Percentiles rank a stretch among this genome's conserved stretches.
These are phyloP conservation scores for Claviceps capensis DNA, from an alignment of 2,329 filamentous ascomycete species.

Conservation along the genomic window DNA sequence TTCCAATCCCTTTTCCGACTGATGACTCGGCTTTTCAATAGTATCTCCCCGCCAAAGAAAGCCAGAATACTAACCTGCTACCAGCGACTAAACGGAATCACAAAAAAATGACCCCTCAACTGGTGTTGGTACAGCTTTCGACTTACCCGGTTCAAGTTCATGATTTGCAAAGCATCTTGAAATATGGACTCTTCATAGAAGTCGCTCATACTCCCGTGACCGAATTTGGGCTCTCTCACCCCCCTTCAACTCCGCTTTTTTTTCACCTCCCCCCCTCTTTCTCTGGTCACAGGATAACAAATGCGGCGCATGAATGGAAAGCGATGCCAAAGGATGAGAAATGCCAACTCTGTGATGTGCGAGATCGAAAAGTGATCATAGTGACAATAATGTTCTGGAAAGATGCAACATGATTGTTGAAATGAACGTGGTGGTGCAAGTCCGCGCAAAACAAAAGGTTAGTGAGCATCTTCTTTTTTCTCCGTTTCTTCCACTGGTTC, in stretches of 20 bases:
- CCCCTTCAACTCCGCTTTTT: background rate
- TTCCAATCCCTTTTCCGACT: background rate
- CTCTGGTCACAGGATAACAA: slow-evolving; percentile 16
- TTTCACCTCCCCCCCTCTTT: slow-evolving; percentile 7
- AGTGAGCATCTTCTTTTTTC: background rate
- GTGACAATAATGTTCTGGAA: too few relatives aligned
- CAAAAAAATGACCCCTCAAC: slow-evolving; percentile 11
- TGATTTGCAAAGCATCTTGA: slow-evolving; percentile 25
- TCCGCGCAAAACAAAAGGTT: background rate
- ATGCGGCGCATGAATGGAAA: slow-evolving; percentile 16
- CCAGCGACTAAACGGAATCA: slow-evolving; percentile 37
- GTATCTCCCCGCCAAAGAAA: too few relatives aligned
- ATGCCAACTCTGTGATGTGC: background rate
- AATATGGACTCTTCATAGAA: slow-evolving; percentile 28
- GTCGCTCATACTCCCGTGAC: slow-evolving; percentile 26
- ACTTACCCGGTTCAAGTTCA: slow-evolving; percentile 31
- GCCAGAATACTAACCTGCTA: slow-evolving; percentile 23
- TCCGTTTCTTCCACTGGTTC: slow-evolving; percentile 1
- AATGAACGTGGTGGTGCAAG: background rate
- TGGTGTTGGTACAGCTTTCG: slow-evolving; percentile 25
- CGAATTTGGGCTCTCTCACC: slow-evolving; percentile 12
- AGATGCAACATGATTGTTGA: background rate
- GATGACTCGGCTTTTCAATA: background rate
- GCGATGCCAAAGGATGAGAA: slow-evolving; percentile 7
- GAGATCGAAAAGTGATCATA: background rate